phyloP scores from a whole-genome alignment of 108 stramenopile genomes.

The Skeletonema tropicum region DNA sequence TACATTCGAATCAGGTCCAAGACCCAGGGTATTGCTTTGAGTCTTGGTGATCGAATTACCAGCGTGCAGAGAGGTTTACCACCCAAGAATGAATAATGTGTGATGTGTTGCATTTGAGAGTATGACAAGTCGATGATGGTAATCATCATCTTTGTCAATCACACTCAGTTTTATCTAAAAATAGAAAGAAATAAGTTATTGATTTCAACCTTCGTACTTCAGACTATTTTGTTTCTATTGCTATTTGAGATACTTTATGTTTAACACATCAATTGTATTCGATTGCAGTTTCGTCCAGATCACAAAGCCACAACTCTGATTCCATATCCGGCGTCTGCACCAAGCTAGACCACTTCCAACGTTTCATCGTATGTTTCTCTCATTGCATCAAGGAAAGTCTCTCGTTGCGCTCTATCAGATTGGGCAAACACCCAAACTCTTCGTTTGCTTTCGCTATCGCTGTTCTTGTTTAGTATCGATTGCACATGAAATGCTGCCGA shows the following conservation, averaged over 20 bases:
- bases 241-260: too few relatives aligned
- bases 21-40: slow-evolving; percentile 99
- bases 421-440: slow-evolving; percentile 84
- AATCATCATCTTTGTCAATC: background rate
- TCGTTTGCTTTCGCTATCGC: background rate
- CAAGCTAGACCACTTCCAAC: slow-evolving; percentile 33
- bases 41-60: slow-evolving; percentile 98
- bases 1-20: slow-evolving; percentile 99
- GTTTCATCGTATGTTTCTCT: slow-evolving; percentile 9
- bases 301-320: slow-evolving; percentile 56
- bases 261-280: slow-evolving; percentile 23
- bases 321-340: slow-evolving; percentile 22
- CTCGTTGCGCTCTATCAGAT: slow-evolving; percentile 76
- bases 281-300: slow-evolving; percentile 68
- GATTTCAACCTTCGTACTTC: background rate
- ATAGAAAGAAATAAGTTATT: background rate
- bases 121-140: background rate
- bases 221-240: background rate
- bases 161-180: background rate
- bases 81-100: slow-evolving; percentile 33
- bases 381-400: slow-evolving; percentile 53
- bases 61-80: slow-evolving; percentile 86
- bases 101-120: slow-evolving; percentile 1
- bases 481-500: slow-evolving; percentile 63
- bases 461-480: slow-evolving; percentile 20